These are phyloP conservation scores for Triangularia setosa DNA, from an alignment of 2,329 filamentous ascomycete genomes.

Conservation along the genomic window DNA sequence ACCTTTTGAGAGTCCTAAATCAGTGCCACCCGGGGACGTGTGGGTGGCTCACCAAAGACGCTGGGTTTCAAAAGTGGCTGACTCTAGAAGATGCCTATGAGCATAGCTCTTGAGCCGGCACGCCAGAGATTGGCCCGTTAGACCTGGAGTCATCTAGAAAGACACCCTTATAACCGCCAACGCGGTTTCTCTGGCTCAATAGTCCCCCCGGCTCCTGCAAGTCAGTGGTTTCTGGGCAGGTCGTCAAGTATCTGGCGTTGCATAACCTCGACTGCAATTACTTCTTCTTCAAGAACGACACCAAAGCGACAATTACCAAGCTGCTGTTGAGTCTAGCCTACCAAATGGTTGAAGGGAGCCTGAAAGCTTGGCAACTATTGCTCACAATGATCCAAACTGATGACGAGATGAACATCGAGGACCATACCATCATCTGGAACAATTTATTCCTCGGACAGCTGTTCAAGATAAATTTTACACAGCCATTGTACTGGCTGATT, in stretches of 20 bases:
- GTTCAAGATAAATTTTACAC: conserved; percentile 6
- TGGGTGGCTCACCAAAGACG: too few species aligned
- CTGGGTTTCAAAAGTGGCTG: too few species aligned
- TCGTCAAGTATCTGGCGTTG: conserved; percentile 22
- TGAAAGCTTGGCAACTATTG: conserved; percentile 10
- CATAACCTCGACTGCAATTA: conserved; percentile 23
- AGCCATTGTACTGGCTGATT: conserved; percentile 22
- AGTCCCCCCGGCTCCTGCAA: conserved; percentile 28
- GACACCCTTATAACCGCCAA: not conserved
- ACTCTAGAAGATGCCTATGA: conserved; percentile 7
- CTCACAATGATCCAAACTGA: conserved; percentile 13
- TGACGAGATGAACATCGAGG: conserved; percentile 7
- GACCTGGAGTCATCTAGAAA: conserved; percentile 19
- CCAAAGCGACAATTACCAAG: conserved; percentile 14
- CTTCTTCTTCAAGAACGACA: conserved; percentile 26
- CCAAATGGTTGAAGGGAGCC: conserved; percentile 21
- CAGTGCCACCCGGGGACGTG: too few species aligned
- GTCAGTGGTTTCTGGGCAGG: conserved; percentile 21
- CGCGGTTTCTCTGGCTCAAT: conserved; percentile 25
- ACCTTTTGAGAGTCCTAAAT: too few species aligned
- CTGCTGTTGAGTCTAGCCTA: conserved; percentile 18
- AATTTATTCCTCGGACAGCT: conserved; percentile 17
- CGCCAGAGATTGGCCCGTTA: conserved; percentile 6
- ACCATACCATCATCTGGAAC: conserved; percentile 19
- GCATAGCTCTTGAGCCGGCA: not conserved